A percentile compares a stretch with the other conserved stretches of the same genome.
Conservation (phyloP, 306 rosid genomes). For the Myrica gale region DNA sequence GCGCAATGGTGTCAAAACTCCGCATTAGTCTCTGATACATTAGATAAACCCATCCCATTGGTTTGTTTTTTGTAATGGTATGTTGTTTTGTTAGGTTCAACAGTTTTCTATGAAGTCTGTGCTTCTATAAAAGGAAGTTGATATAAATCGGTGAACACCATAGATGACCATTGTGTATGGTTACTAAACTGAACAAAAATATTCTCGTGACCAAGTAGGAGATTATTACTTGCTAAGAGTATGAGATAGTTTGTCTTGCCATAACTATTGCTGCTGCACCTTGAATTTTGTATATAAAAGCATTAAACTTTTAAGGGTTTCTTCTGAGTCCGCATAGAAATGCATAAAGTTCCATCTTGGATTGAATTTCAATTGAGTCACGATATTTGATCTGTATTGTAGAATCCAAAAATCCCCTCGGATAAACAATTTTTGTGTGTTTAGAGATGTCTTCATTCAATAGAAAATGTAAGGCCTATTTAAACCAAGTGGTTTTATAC, state of each 20-base stretch:
- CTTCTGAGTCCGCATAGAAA: not conserved
- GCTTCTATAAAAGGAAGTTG: not conserved
- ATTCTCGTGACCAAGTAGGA: not conserved
- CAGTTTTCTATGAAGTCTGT: not conserved
- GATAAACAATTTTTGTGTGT: not conserved
- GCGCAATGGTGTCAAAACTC: not conserved
- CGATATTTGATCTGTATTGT: not conserved
- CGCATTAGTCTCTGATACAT: not conserved
- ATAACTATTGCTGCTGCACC: conserved; percentile 9
- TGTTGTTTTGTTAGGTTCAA: not conserved
- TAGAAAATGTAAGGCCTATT: not conserved
- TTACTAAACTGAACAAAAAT: not conserved
- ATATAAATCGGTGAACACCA: not conserved
- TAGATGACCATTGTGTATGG: not conserved
- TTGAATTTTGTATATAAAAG: not conserved
- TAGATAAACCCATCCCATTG: not conserved
- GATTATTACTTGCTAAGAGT: not conserved
- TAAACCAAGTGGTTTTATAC: not conserved
- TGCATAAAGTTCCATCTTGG: not conserved
- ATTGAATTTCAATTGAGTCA: not conserved
- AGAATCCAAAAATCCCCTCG: not conserved
- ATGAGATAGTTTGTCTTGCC: conserved; percentile 1
- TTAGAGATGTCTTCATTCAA: not conserved
- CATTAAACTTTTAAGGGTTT: not conserved
- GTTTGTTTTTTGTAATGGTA: not conserved